Percentiles rank a stretch among this genome's conserved stretches.
These are phyloP conservation scores for Oryza meyeriana DNA, from an alignment of 176 grass and related monocot species.

Conservation along the genomic window DNA sequence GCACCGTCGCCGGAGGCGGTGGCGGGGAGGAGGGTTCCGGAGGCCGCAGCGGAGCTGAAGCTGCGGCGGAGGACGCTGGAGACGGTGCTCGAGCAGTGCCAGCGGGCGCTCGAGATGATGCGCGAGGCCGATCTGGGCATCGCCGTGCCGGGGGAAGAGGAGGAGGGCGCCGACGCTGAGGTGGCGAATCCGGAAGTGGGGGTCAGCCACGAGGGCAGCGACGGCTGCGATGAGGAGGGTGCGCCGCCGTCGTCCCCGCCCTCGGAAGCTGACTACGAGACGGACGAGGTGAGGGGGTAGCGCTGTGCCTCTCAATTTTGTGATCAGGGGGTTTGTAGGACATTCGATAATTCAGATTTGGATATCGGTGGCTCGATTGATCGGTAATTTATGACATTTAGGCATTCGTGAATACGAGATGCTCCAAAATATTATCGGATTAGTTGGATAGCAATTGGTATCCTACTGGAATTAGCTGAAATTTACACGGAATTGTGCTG, in stretches of 20 bases:
- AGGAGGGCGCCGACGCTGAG: neutral
- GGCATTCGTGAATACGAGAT: neutral
- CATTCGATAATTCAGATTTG: neutral
- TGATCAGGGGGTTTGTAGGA: neutral
- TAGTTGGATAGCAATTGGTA: neutral
- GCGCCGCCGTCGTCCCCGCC: neutral
- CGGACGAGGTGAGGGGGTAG: constrained; percentile 58
- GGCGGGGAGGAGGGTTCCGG: constrained; percentile 7
- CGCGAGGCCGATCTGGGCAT: constrained; percentile 31
- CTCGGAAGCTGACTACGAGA: constrained; percentile 58
- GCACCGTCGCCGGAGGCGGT: neutral
- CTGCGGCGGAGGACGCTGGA: constrained; percentile 62
- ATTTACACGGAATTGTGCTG: neutral
- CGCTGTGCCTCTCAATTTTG: neutral
- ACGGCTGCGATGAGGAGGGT: constrained; percentile 28
- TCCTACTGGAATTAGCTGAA: neutral
- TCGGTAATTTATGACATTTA: neutral
- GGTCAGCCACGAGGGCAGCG: neutral
- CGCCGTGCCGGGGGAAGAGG: neutral
- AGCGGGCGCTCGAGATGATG: constrained; percentile 57
- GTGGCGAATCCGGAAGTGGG: neutral
- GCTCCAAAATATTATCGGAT: neutral
- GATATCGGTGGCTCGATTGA: neutral
- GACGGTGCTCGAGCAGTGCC: constrained; percentile 80
- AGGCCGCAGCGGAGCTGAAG: constrained; percentile 33